A percentile compares a stretch with the other conserved stretches of the same genome.
Conservation (phyloP, 805 yeast genomes). For the Torulaspora franciscae region DNA sequence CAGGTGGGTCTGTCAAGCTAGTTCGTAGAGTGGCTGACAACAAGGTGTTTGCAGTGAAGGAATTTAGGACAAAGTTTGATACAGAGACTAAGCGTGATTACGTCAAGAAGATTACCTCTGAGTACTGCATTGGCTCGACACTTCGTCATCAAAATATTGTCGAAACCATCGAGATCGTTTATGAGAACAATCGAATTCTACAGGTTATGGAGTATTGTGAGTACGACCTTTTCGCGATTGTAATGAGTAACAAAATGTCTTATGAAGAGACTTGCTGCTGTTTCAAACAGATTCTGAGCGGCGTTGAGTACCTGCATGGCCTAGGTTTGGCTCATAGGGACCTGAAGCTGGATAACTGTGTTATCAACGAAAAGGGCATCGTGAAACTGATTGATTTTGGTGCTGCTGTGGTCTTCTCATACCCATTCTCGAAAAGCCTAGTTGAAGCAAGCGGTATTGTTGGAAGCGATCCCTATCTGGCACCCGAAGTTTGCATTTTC, state of each 20-base stretch:
- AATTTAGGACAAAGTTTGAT: slow-evolving; percentile 71
- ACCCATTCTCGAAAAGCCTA: slow-evolving; percentile 70
- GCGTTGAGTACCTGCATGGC: slow-evolving; percentile 72
- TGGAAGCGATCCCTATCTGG: slow-evolving; percentile 84
- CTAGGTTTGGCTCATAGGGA: slow-evolving; percentile 91
- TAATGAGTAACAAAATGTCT: slow-evolving; percentile 87
- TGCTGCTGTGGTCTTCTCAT: slow-evolving; percentile 83
- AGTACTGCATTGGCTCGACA: slow-evolving; percentile 89
- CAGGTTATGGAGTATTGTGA: slow-evolving; percentile 96
- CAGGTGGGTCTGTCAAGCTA: slow-evolving; percentile 84
- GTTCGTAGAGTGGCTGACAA: slow-evolving; percentile 63
- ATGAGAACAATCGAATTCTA: slow-evolving; percentile 78
- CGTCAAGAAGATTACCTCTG: slow-evolving; percentile 88
- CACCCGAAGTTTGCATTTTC: slow-evolving; percentile 87
- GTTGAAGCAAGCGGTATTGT: slow-evolving; percentile 80
- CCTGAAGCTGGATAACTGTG: slow-evolving; percentile 88
- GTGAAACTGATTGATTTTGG: slow-evolving; percentile 92
- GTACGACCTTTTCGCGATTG: slow-evolving; percentile 87
- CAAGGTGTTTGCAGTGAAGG: slow-evolving; percentile 84
- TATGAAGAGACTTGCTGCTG: slow-evolving; percentile 78
- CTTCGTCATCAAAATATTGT: slow-evolving; percentile 85
- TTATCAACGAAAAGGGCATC: slow-evolving; percentile 72
- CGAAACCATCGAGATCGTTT: slow-evolving; percentile 85
- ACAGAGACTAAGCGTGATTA: slow-evolving; percentile 79
- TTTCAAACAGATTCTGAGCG: slow-evolving; percentile 78